These are phyloP conservation scores for Letharia lupina DNA, from an alignment of 495 filamentous ascomycete genomes.

Conservation along the genomic window DNA sequence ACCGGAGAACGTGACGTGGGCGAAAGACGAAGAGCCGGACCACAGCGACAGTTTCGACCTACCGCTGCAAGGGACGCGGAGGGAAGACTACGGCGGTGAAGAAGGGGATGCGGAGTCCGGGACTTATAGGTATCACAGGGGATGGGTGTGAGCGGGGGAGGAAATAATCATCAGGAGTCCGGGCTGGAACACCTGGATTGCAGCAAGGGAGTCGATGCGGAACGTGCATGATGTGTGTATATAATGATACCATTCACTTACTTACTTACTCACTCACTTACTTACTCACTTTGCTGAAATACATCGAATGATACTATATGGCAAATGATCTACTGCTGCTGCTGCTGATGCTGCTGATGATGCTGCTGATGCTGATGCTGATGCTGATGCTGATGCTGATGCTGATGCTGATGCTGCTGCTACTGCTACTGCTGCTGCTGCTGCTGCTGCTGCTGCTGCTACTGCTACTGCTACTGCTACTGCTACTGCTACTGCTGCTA, in stretches of 20 bases:
- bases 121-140: constrained; percentile 12
- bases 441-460: too few relatives aligned
- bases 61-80: constrained; percentile 20
- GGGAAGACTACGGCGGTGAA: constrained; percentile 11
- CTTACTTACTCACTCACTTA: too few relatives aligned
- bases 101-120: constrained; percentile 10
- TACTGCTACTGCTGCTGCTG: too few relatives aligned
- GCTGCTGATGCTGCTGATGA: too few relatives aligned
- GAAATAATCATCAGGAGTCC: background rate
- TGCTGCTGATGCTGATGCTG: too few relatives aligned
- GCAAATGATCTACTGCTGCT: too few relatives aligned
- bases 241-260: background rate
- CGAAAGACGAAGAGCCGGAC: constrained; percentile 16
- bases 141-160: constrained; percentile 7
- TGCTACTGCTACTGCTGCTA: too few relatives aligned
- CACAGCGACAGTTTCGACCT: constrained; percentile 19
- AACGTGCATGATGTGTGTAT: background rate
- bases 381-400: too few relatives aligned
- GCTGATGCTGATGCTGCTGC: too few relatives aligned
- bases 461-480: too few relatives aligned
- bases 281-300: too few relatives aligned
- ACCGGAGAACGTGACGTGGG: constrained; percentile 21
- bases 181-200: background rate
- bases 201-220: background rate
- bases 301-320: too few relatives aligned